A percentile compares a stretch with the other conserved stretches of the same genome.
These are phyloP conservation scores for Colletotrichum lindemuthianum DNA, from an alignment of 2,329 filamentous ascomycete genomes.

Conservation along the genomic window DNA sequence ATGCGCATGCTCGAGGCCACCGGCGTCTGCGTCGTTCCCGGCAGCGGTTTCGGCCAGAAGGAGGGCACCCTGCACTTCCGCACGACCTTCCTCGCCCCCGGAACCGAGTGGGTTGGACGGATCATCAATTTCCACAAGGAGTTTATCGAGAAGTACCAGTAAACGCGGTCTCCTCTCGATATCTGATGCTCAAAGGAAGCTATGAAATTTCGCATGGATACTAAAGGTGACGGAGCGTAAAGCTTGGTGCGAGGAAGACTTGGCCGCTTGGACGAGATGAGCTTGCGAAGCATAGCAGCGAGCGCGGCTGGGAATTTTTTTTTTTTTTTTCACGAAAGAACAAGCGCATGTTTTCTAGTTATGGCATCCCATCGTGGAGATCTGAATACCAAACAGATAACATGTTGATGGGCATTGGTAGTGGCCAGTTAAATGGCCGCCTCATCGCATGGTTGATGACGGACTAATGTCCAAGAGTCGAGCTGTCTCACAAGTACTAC, in stretches of 20 bases:
- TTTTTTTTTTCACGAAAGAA: neutral
- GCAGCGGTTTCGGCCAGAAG: conserved; percentile 93
- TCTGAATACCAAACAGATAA: conserved; percentile 5
- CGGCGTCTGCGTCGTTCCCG: conserved; percentile 92
- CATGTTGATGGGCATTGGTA: neutral
- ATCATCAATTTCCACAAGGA: conserved; percentile 91
- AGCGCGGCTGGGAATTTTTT: conserved; percentile 1
- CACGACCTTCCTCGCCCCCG: conserved; percentile 95
- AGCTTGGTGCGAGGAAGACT: conserved; percentile 9
- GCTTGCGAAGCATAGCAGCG: conserved; percentile 13
- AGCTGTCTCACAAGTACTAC: too few relatives aligned
- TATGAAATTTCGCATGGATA: neutral
- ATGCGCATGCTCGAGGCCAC: conserved; percentile 91
- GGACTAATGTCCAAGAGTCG: too few relatives aligned
- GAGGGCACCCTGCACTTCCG: conserved; percentile 92
- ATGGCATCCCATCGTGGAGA: neutral
- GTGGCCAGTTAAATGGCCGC: too few relatives aligned
- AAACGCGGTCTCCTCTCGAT: conserved; percentile 34
- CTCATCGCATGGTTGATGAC: too few relatives aligned
- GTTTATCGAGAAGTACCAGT: conserved; percentile 86
- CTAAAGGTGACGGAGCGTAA: neutral
- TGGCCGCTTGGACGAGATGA: conserved; percentile 6
- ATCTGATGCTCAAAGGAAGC: neutral
- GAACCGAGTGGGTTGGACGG: conserved; percentile 90
- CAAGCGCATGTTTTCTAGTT: neutral